Conservation (phyloP, 1,139 yeast species). For the Geotrichum australiense region DNA sequence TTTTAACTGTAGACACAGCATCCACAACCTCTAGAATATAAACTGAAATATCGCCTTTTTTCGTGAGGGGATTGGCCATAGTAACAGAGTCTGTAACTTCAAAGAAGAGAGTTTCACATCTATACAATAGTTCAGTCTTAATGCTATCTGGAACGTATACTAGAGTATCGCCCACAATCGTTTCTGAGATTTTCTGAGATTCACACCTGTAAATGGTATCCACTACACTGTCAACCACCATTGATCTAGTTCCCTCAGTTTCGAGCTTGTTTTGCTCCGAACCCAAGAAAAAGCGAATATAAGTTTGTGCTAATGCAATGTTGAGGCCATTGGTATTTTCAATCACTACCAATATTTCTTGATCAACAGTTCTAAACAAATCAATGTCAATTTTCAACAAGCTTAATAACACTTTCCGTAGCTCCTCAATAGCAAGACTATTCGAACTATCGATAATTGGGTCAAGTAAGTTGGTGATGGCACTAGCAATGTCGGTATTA, state of each 20-base stretch:
- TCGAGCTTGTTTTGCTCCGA: slow-evolving; percentile 5
- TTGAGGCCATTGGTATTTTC: slow-evolving; percentile 44
- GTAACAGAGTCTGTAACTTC: slow-evolving; percentile 43
- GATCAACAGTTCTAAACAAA: slow-evolving; percentile 9
- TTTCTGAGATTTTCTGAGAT: neutral
- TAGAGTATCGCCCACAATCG: slow-evolving; percentile 36
- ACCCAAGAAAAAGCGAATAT: slow-evolving; percentile 32
- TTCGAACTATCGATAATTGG: slow-evolving; percentile 23
- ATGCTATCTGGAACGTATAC: slow-evolving; percentile 31
- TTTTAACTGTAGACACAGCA: slow-evolving; percentile 27
- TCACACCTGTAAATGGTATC: slow-evolving; percentile 11
- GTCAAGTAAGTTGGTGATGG: slow-evolving; percentile 21
- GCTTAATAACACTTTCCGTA: slow-evolving; percentile 17
- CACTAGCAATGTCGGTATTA: slow-evolving; percentile 18
- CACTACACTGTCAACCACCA: slow-evolving; percentile 3
- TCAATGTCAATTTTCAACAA: slow-evolving; percentile 16
- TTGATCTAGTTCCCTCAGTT: neutral
- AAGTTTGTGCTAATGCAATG: slow-evolving; percentile 46
- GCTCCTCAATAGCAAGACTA: slow-evolving; percentile 15
- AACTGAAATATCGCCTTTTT: slow-evolving; percentile 20
- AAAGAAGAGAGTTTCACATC: slow-evolving; percentile 41
- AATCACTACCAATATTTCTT: slow-evolving; percentile 22
- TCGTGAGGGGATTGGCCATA: slow-evolving; percentile 25
- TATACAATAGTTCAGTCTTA: slow-evolving; percentile 34
- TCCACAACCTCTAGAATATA: slow-evolving; percentile 28